Conservation (phyloP, 2,329 filamentous ascomycete genomes). For the Trichoderma asperellum region DNA sequence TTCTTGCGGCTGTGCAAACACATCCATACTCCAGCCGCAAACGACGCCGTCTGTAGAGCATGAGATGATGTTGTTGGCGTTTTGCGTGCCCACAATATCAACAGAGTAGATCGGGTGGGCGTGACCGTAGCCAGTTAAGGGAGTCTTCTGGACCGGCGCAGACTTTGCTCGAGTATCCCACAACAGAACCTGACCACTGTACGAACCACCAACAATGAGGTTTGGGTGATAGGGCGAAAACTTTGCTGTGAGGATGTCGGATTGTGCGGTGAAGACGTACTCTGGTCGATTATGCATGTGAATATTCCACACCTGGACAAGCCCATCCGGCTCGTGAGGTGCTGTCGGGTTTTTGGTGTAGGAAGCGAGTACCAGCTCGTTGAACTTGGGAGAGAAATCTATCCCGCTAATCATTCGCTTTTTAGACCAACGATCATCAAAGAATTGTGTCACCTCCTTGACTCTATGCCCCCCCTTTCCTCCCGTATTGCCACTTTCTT, state of each 20-base stretch:
- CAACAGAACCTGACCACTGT: constrained; percentile 92
- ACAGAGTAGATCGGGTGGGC: constrained; percentile 96
- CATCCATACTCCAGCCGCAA: constrained; percentile 96
- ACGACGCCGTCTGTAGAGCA: constrained; percentile 96
- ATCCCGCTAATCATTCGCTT: constrained; percentile 96
- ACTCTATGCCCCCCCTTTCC: constrained; percentile 74
- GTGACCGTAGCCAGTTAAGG: constrained; percentile 90
- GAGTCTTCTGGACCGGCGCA: constrained; percentile 92
- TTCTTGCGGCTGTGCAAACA: constrained; percentile 96
- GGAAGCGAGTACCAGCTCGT: constrained; percentile 87
- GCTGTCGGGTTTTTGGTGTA: constrained; percentile 98
- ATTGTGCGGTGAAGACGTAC: constrained; percentile 95
- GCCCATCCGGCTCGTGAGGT: constrained; percentile 88
- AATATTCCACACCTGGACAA: constrained; percentile 96
- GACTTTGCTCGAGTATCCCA: constrained; percentile 95
- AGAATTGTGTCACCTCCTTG: constrained; percentile 90
- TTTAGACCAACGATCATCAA: constrained; percentile 93
- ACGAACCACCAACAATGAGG: constrained; percentile 92
- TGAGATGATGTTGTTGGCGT: constrained; percentile 97
- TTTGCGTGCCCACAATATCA: constrained; percentile 95
- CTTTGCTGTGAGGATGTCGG: constrained; percentile 90
- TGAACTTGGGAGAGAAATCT: constrained; percentile 94
- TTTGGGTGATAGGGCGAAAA: constrained; percentile 99
- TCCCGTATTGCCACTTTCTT: constrained; percentile 69
- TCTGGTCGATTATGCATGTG: constrained; percentile 93